These are phyloP conservation scores for Hymenoscyphus albidus DNA, from an alignment of 2,329 filamentous ascomycete genomes.

Conservation along the genomic window DNA sequence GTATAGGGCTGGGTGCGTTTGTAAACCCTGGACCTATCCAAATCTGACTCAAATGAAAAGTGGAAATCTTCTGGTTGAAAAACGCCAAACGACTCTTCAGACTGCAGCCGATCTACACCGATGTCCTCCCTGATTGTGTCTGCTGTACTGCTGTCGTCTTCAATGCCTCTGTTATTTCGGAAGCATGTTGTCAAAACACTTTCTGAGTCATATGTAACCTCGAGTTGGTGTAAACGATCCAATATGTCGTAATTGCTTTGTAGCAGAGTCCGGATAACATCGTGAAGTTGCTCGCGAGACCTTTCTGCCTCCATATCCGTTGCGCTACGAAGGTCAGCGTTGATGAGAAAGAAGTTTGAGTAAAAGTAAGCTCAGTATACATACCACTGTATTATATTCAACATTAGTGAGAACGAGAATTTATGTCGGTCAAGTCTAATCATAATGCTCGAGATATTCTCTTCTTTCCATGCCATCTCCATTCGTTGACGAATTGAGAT, in stretches of 20 bases:
- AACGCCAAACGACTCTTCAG: background rate
- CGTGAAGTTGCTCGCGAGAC: background rate
- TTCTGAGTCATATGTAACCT: background rate
- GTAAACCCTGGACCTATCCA: slow-evolving; percentile 10
- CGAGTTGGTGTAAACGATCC: background rate
- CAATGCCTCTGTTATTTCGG: background rate
- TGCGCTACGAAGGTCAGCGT: background rate
- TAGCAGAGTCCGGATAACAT: background rate
- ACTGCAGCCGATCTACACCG: background rate
- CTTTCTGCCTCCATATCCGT: slow-evolving; percentile 2
- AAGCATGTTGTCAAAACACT: background rate
- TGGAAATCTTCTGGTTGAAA: background rate
- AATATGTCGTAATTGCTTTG: background rate
- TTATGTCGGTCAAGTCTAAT: slow-evolving; percentile 8
- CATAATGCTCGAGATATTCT: background rate
- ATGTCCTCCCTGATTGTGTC: background rate
- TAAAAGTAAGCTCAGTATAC: background rate
- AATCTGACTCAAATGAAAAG: background rate
- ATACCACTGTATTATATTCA: slow-evolving; percentile 14
- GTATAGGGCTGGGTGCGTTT: slow-evolving; percentile 6
- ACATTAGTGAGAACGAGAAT: slow-evolving; percentile 11
- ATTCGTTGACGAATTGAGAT: background rate
- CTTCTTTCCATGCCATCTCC: background rate
- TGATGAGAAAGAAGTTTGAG: background rate
- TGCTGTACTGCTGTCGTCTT: background rate